These are phyloP conservation scores for Buxus sempervirens DNA, from an alignment of 164 flowering plant species.

Conservation along the genomic window DNA sequence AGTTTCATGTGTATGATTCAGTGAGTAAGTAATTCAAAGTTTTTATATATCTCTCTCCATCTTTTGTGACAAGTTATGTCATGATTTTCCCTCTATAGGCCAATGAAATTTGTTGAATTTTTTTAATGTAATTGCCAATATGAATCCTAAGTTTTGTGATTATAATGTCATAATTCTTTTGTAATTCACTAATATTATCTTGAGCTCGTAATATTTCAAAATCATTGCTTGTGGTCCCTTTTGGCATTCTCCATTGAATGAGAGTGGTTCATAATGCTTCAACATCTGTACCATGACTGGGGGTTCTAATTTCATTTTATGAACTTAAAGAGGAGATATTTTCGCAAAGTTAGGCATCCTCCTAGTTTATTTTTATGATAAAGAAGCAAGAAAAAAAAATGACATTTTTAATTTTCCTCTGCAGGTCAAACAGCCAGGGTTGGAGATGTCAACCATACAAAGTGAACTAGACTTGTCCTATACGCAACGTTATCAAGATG, in stretches of 20 bases:
- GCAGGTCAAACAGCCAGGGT: conserved; percentile 96
- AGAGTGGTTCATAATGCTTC: no score
- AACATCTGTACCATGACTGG: no score
- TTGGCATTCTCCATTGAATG: no score
- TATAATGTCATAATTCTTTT: no score
- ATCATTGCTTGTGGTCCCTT: no score
- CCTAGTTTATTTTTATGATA: no score
- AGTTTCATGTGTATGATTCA: neutral
- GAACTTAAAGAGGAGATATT: neutral
- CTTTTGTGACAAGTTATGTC: neutral
- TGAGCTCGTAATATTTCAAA: no score
- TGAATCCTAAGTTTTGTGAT: neutral
- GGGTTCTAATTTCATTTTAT: neutral
- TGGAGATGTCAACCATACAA: conserved; percentile 87
- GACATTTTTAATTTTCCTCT: conserved; percentile 1
- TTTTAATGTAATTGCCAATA: neutral
- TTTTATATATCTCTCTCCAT: neutral
- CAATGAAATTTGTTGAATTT: neutral
- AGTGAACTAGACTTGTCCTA: conserved; percentile 96
- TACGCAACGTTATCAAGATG: conserved; percentile 75
- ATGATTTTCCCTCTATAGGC: neutral
- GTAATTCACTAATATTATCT: no score
- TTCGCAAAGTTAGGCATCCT: no score
- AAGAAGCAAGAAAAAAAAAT: no score
- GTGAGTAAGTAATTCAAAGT: neutral